Conservation (phyloP, 2,329 filamentous ascomycete genomes). For the Penicillium sumatraense region DNA sequence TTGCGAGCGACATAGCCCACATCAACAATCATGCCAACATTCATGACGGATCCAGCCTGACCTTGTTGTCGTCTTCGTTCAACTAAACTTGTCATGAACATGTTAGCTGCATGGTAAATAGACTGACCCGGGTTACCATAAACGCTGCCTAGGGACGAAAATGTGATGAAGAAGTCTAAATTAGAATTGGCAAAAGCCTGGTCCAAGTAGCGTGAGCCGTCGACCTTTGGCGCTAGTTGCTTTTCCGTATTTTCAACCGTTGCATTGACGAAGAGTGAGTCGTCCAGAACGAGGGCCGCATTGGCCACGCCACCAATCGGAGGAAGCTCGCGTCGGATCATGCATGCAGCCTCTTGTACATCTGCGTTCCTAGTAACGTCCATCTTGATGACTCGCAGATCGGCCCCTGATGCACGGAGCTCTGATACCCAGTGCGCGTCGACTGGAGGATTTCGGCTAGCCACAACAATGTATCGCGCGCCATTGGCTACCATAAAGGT, state of each 20-base stretch:
- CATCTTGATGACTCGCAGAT: background rate
- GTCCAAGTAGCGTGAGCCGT: constrained; percentile 34
- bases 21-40: constrained; percentile 47
- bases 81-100: constrained; percentile 48
- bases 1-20: constrained; percentile 44
- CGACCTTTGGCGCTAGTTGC: constrained; percentile 44
- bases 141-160: constrained; percentile 35
- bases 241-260: constrained; percentile 32
- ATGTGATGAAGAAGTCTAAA: constrained; percentile 46
- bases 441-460: constrained; percentile 30
- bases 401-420: background rate
- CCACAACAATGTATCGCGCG: constrained; percentile 26
- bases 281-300: constrained; percentile 43
- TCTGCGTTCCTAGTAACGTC: constrained; percentile 14
- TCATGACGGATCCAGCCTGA: constrained; percentile 43
- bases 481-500: constrained; percentile 33
- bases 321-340: constrained; percentile 32
- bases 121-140: constrained; percentile 43
- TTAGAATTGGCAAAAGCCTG: constrained; percentile 20
- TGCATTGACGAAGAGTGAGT: constrained; percentile 39
- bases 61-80: constrained; percentile 43
- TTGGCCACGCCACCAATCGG: constrained; percentile 42
- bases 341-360: constrained; percentile 13
- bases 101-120: constrained; percentile 54
- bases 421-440: constrained; percentile 8